Percentiles rank a stretch among this genome's conserved stretches.
Evolutionary conservation across 371 early-diverging fungal species (phyloP).

Genomic region (Lichtheimia ornata): DNA sequence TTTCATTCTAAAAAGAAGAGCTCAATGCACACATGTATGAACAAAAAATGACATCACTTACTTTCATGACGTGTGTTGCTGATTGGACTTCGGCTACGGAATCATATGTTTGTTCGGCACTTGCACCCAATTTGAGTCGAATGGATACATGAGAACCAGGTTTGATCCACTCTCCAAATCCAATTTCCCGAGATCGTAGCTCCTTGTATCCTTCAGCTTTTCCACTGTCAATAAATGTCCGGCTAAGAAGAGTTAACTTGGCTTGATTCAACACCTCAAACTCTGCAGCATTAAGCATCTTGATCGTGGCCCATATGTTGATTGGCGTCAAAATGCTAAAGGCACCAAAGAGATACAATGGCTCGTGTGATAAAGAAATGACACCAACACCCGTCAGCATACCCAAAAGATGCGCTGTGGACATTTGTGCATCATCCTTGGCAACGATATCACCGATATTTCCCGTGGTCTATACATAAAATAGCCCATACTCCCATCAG

Average conservation of each 20-base stretch:
- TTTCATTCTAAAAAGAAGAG: constrained; percentile 32
- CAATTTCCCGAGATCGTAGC: constrained; percentile 45
- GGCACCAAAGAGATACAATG: constrained; percentile 56
- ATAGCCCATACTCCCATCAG: background rate
- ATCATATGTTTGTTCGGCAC: constrained; percentile 47
- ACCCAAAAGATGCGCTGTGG: constrained; percentile 68
- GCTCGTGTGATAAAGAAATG: constrained; percentile 60
- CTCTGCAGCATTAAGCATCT: constrained; percentile 59
- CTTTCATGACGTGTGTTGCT: constrained; percentile 39
- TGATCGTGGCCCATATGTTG: constrained; percentile 58
- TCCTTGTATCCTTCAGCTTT: constrained; percentile 41
- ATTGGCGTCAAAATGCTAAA: constrained; percentile 60
- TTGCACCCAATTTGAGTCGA: constrained; percentile 42
- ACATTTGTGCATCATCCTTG: constrained; percentile 77
- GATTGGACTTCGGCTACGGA: constrained; percentile 39
- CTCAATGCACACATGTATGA: background rate
- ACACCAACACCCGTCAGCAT: constrained; percentile 65
- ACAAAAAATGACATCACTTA: constrained; percentile 8
- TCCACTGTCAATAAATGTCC: constrained; percentile 47
- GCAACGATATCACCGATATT: constrained; percentile 76
- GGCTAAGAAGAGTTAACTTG: constrained; percentile 52
- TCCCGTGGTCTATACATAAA: constrained; percentile 42
- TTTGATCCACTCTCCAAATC: constrained; percentile 70
- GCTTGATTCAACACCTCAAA: constrained; percentile 73
- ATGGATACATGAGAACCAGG: constrained; percentile 33